Evolutionary conservation across 768 basidiomycete genomes (phyloP), one percentile per base, ranked within the genome.

Genomic region (Coprinopsis marcescibilis): DNA sequence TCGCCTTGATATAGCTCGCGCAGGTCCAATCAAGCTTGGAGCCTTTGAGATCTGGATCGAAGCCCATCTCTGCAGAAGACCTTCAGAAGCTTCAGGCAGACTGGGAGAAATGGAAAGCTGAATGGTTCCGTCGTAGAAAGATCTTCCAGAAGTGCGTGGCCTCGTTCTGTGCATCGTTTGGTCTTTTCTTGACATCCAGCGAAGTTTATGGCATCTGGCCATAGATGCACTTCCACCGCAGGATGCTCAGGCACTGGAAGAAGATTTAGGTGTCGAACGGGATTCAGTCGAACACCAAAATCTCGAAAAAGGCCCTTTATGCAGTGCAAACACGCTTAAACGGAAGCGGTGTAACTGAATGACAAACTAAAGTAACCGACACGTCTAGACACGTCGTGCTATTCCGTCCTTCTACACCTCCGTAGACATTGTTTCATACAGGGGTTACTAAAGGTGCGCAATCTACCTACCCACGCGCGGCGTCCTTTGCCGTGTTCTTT

Each of bases 121-220:
- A 92, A 66, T 95, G 92, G 92, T 62, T 78, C 26, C 72, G 75
- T 19, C 73, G 92, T 46, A 78, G 75, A 58, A 92, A 87, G 60
- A 66, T 85, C 2, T 95, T 90, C 65, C 76, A 70, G 48, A 76
- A 70, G 89, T 89, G 68, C 57, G 83, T 72, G 24, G 33, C 29
- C 33, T 26, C 40, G 34, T 43, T 21, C 21, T 35, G 34, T 40
- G 34, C 32, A 52, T 37, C 35, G 8, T 8, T 32, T 32, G 29
- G 29, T 32, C 8, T 10, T 11, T 17, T 17, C 10, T 37, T 37
- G 10, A 10, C 8, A 37, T 7, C 10, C 11, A 17, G 23, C n/a
- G n/a, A 33, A 94, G 92, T 35, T 77, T 93, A 57, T 87, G 90
- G 80, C 73, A 79, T 44, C 64, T 85, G 21, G 78, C 78, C 13